Evolutionary conservation across 2,329 filamentous ascomycete genomes (phyloP), one percentile per base, ranked within the genome.

Genomic region (Dactylellina cionopaga): DNA sequence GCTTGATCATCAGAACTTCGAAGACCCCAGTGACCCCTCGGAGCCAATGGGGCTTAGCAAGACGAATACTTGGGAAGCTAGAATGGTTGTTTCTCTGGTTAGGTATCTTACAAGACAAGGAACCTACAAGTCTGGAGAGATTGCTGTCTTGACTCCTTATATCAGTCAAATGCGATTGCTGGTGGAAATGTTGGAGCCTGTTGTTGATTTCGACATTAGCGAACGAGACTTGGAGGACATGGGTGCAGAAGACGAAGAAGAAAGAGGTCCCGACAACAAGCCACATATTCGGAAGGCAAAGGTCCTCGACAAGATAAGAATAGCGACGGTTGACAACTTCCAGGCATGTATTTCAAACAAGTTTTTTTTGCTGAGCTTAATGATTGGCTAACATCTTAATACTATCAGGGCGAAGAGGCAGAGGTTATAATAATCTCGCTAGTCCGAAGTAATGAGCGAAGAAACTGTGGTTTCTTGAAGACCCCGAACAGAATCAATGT

Each of bases 341-440:
- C 66, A 73, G 63, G 73, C 70, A 60, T 37, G 39, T 44, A 27
- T 13, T 29, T 41, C 22, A 9, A n/a, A 7, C 35, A 39, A 39
- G 35, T 39, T 4, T 39, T n/a, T 4, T 15, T 7, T 39, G 15
- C 9, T 74, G n/a, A 5, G 10, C 6, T 1, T 27, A 19, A n/a
- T 22, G 22, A n/a, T 19, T 6, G 9, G n/a, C 35, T 68, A 24
- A 49, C 5, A 25, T 17, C 1, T 7, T 15, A 10, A 89, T 0
- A 92, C 88, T 0, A 85, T 92, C 89, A 93, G 75, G 90, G 90
- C 0, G 90, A 93, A 77, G 90, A 93, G 76, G 88, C 87, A 1
- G 88, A 90, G 55, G 81, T 93, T 6, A 82, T 93, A 0, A 81
- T 93, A 1, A 81, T 92, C 0, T 90, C 88, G 0, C 81, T 93